These are phyloP conservation scores for Akanthomyces uredinophilus DNA, from an alignment of 2,329 filamentous ascomycete genomes.

Conservation along the genomic window DNA sequence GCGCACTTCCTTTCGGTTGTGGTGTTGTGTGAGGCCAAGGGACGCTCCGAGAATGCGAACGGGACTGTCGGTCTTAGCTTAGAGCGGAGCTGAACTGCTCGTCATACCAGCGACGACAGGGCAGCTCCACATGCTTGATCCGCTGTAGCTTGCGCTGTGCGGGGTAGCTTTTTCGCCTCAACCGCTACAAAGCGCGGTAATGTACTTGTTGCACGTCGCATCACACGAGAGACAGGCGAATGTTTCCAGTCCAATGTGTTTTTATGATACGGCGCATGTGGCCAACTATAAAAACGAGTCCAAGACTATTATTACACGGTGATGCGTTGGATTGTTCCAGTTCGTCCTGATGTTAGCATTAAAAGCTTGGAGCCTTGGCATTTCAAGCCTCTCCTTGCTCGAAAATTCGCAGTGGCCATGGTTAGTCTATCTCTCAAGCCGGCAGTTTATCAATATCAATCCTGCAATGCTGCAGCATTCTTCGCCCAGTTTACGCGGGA, in stretches of 20 bases:
- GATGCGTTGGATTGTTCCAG: neutral
- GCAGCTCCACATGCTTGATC: neutral
- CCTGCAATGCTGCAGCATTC: neutral
- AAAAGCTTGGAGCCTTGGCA: neutral
- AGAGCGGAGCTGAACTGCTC: conserved; percentile 6
- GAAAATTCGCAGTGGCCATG: neutral
- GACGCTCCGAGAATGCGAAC: neutral
- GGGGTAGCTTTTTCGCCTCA: neutral
- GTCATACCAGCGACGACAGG: neutral
- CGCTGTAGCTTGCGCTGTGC: neutral
- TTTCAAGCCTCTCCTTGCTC: neutral
- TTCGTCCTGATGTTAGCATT: conserved; percentile 14
- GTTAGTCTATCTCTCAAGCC: neutral
- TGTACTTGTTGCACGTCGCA: too few species aligned
- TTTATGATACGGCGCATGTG: neutral
- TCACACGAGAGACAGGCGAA: too few species aligned
- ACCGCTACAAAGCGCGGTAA: neutral
- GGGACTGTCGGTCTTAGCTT: neutral
- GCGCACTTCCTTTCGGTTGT: neutral
- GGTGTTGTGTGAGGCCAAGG: neutral
- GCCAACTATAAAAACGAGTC: neutral
- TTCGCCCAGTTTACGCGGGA: conserved; percentile 34
- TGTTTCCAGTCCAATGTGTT: neutral
- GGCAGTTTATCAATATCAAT: neutral
- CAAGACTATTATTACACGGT: conserved; percentile 6